Conservation (phyloP, 352 stramenopile species). For the Phytophthora sp. region DNA sequence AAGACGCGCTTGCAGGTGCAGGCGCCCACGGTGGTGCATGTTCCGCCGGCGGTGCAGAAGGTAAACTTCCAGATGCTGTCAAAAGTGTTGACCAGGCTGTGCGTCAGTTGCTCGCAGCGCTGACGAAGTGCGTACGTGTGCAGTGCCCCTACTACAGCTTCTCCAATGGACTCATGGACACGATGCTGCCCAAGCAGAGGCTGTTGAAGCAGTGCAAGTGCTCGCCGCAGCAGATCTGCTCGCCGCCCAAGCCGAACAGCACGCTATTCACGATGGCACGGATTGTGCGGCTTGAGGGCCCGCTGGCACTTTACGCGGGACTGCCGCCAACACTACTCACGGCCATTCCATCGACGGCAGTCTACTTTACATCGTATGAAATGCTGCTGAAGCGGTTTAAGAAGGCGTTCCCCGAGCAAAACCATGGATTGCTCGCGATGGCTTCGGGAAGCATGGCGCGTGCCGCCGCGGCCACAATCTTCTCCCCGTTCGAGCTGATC, state of each 20-base stretch:
- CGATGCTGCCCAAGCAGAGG: constrained; percentile 72
- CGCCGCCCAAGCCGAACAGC: constrained; percentile 43
- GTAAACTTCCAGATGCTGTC: too few relatives aligned
- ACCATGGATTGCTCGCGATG: constrained; percentile 53
- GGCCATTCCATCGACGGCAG: constrained; percentile 91
- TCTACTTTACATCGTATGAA: constrained; percentile 96
- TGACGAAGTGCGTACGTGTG: not conserved
- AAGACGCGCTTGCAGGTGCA: constrained; percentile 86
- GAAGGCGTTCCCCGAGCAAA: constrained; percentile 41
- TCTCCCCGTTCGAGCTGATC: constrained; percentile 88
- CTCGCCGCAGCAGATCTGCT: constrained; percentile 50
- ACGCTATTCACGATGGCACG: constrained; percentile 69
- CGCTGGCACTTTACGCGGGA: constrained; percentile 77
- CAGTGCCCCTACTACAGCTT: constrained; percentile 80
- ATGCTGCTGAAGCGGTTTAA: constrained; percentile 52
- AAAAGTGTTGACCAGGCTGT: too few relatives aligned
- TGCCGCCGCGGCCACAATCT: constrained; percentile 62
- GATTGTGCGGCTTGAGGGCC: constrained; percentile 67
- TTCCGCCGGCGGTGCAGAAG: constrained; percentile 52
- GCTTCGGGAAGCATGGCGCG: constrained; percentile 59
- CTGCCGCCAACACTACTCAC: constrained; percentile 92
- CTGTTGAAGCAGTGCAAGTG: constrained; percentile 66
- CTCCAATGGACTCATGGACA: constrained; percentile 85
- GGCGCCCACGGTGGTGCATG: constrained; percentile 58
- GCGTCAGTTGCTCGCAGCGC: too few relatives aligned